Percentiles rank a stretch among this genome's conserved stretches.
These are phyloP conservation scores for Rhizoclosmatium globosum DNA, from an alignment of 192 early-diverging fungal genomes.

Conservation along the genomic window DNA sequence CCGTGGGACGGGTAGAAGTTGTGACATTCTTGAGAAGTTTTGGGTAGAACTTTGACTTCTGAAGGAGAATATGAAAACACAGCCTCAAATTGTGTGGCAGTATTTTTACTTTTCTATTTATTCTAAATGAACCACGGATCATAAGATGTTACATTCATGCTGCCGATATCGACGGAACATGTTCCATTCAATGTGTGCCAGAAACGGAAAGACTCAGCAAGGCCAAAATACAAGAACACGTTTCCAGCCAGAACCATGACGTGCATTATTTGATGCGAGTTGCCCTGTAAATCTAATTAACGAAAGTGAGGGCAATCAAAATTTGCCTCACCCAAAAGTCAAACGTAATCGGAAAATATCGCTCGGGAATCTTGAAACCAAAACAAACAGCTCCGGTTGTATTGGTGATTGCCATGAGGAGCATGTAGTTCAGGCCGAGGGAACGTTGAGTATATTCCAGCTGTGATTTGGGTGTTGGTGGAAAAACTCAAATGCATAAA, in stretches of 20 bases:
- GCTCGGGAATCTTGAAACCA: conserved; percentile 73
- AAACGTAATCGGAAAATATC: conserved; percentile 77
- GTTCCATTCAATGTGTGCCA: conserved; percentile 24
- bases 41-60: too few relatives aligned
- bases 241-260: conserved; percentile 74
- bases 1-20: too few relatives aligned
- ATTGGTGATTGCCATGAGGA: conserved; percentile 73
- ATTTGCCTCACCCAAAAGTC: conserved; percentile 67
- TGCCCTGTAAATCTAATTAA: conserved; percentile 37
- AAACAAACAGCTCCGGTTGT: conserved; percentile 79
- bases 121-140: too few relatives aligned
- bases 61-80: too few relatives aligned
- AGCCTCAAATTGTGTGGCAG: too few relatives aligned
- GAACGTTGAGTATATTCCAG: conserved; percentile 53
- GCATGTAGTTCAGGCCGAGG: conserved; percentile 68
- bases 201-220: conserved; percentile 38
- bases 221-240: conserved; percentile 72
- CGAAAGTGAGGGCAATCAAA: neutral
- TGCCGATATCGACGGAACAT: neutral
- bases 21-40: too few relatives aligned
- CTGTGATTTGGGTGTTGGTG: neutral
- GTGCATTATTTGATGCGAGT: conserved; percentile 89
- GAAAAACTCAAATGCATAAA: neutral
- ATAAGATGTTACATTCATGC: neutral
- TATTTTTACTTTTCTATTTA: too few relatives aligned